A percentile compares a stretch with the other conserved stretches of the same genome.
Conservation (phyloP, 768 basidiomycete species). For the Leccinum imitatum region DNA sequence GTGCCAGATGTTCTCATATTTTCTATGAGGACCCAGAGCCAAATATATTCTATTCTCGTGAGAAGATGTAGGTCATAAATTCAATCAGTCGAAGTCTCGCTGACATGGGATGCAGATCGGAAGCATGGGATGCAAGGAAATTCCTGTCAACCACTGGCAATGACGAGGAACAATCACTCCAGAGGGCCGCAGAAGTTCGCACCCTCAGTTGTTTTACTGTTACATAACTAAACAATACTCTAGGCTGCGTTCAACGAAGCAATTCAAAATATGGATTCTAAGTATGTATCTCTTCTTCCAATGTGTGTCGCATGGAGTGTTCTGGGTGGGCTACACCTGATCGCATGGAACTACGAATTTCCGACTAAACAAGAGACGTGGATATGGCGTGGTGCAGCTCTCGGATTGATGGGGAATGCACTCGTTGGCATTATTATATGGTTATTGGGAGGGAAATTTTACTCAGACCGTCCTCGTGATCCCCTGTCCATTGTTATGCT, state of each 20-base stretch:
- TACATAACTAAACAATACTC: too few relatives aligned
- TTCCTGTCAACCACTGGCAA: background rate
- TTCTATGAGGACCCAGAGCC: background rate
- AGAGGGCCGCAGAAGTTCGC: background rate
- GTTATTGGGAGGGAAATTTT: too few relatives aligned
- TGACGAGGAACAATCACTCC: background rate
- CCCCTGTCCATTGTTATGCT: too few relatives aligned
- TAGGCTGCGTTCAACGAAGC: background rate
- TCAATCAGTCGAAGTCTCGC: background rate
- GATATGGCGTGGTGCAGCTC: background rate
- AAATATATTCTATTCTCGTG: background rate
- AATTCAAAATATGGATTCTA: background rate
- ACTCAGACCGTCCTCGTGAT: too few relatives aligned
- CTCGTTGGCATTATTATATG: background rate
- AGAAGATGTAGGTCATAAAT: background rate
- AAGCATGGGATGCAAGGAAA: too few relatives aligned
- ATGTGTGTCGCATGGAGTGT: background rate
- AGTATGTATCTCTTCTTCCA: background rate
- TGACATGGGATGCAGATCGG: background rate
- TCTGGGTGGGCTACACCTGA: background rate
- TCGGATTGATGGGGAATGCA: background rate
- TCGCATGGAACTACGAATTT: background rate
- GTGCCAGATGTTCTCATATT: background rate
- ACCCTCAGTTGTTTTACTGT: rapidly evolving
- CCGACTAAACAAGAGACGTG: background rate